Base-by-base conservation (phyloP, 768 basidiomycete species). In the Austroboletus eburneus region DNA sequence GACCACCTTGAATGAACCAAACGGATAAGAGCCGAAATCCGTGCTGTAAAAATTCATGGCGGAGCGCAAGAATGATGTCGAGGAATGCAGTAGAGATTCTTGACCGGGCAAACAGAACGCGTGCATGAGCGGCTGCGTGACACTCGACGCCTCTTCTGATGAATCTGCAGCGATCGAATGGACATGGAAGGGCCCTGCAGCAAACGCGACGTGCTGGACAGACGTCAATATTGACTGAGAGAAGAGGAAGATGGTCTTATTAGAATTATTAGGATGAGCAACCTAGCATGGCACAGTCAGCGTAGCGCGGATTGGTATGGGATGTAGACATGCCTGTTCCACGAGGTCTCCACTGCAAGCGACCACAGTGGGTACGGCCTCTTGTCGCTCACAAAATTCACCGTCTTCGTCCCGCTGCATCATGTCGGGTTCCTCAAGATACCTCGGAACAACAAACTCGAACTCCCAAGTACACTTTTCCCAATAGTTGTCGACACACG, bases 401-500 rank as follows among this genome's bases (percentile, higher is more conserved):
- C 66, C 71, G 40, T 57, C 60, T 45, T 61, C 66, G 51, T 77
- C 75, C 10, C 70, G 73, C 14, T 49, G 59, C 8, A 30, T 41
- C 42, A 53, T 47, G 36, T 66, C 66, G 9, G 52, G 51, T 51
- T 87, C 87, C 62, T 91, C 85, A 13, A 90, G 70, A 59, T 81
- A 85, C 54, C 85, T 76, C 41, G 94, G 93, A 27, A 96, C 94
- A 42, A 96, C 81, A 64, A 96, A 91, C 66, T 97, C 91, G 47
- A 98, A 87, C 59, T 99, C 96, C 96, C 96, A 99, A 7, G 95
- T 94, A 57, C 90, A 96, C 57, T 91, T 85, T 67, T 96, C 94
- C 90, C 92, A 95, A 18, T 92, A 68, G 57, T 81, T 89, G 65
- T 99, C 96, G 17, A 97, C 68, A 58, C 96, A 99, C 13, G 96